phyloP scores from a whole-genome alignment of 208 protist species.

The Trypanosomatidae sp. region DNA sequence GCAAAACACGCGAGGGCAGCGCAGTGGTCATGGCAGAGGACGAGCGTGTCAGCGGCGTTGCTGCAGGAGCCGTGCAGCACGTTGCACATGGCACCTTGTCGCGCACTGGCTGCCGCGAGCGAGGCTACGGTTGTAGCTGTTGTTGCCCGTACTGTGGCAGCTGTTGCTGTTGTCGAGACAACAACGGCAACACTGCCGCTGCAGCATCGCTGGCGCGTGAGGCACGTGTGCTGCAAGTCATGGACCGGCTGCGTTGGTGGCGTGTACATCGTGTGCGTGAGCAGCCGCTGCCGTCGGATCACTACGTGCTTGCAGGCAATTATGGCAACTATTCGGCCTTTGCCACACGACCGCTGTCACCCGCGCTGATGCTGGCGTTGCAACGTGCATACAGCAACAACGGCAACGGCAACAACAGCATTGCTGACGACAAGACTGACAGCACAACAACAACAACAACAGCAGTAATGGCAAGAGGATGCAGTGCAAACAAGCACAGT shows the following conservation, averaged over 20 bases:
- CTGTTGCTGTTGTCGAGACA: too few species aligned
- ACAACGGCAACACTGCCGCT: too few species aligned
- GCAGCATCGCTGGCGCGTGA: background rate
- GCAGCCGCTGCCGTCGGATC: conserved; percentile 20
- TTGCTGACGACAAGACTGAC: background rate
- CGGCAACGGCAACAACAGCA: background rate
- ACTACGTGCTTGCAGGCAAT: conserved; percentile 17
- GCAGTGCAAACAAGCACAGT: too few species aligned
- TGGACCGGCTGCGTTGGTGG: conserved; percentile 73
- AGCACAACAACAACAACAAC: background rate
- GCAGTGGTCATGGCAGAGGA: too few species aligned
- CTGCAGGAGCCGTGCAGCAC: conserved; percentile 1
- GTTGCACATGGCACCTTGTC: background rate
- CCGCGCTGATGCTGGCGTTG: conserved; percentile 5
- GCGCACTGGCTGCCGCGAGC: too few species aligned
- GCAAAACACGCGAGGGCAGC: too few species aligned
- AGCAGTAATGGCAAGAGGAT: too few species aligned
- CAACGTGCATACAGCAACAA: conserved; percentile 4
- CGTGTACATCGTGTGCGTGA: conserved; percentile 22
- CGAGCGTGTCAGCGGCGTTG: background rate
- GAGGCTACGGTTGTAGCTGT: too few species aligned
- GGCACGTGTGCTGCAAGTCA: conserved; percentile 16
- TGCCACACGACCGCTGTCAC: conserved; percentile 19
- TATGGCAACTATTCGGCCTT: conserved; percentile 38
- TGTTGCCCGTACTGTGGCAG: too few species aligned